phyloP scores from a whole-genome alignment of 2,329 filamentous ascomycete species.

The Sclerotinia trifoliorum region DNA sequence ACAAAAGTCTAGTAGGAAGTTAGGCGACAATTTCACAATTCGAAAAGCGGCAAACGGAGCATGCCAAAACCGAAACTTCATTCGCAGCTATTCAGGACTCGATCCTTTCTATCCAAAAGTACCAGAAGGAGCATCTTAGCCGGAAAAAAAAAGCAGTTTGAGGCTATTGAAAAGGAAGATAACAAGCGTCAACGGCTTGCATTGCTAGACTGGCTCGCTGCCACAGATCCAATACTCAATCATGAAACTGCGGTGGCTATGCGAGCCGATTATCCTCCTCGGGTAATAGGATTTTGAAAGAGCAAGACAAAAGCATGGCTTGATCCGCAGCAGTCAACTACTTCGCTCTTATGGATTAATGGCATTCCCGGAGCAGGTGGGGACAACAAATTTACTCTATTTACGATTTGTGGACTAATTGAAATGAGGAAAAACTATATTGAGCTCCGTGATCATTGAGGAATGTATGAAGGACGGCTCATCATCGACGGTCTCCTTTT shows the following conservation, averaged over 20 bases:
- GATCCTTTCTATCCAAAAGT: slow-evolving; percentile 27
- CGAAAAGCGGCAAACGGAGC: slow-evolving; percentile 13
- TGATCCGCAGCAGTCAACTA: slow-evolving; percentile 17
- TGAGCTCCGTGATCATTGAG: slow-evolving; percentile 44
- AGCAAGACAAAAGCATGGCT: slow-evolving; percentile 26
- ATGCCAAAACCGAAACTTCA: not conserved
- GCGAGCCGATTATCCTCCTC: slow-evolving; percentile 5
- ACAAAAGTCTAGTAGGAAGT: slow-evolving; percentile 37
- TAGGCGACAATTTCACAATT: slow-evolving; percentile 35
- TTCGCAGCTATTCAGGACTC: slow-evolving; percentile 27
- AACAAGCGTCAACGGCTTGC: slow-evolving; percentile 25
- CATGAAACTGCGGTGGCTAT: not conserved
- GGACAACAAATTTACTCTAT: slow-evolving; percentile 9
- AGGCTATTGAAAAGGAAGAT: slow-evolving; percentile 27
- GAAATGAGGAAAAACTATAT: slow-evolving; percentile 41
- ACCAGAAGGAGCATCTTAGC: slow-evolving; percentile 28
- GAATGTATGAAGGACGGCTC: slow-evolving; percentile 27
- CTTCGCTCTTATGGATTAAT: slow-evolving; percentile 43
- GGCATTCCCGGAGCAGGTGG: slow-evolving; percentile 45
- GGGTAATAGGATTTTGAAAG: slow-evolving; percentile 40
- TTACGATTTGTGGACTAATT: slow-evolving; percentile 17
- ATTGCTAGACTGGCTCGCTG: slow-evolving; percentile 31
- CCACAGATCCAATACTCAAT: slow-evolving; percentile 17
- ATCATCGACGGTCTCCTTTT: slow-evolving; percentile 41
- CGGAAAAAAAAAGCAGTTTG: slow-evolving; percentile 29